Conservation (phyloP, 306 rosid species). For the Styphnolobium japonicum region DNA sequence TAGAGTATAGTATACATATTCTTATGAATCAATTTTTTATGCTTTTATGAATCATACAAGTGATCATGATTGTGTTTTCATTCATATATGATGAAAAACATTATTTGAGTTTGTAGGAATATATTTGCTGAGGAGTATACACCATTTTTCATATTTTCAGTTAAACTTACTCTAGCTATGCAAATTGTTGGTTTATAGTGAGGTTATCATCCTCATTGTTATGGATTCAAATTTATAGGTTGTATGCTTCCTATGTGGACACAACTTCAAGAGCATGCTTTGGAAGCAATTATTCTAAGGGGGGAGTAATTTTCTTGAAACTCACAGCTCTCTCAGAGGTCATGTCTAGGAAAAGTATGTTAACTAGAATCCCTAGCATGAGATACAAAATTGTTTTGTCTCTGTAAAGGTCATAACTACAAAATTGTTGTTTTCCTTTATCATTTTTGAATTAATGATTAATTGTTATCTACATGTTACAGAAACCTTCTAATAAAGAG, state of each 20-base stretch:
- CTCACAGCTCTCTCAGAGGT: background rate
- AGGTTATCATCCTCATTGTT: slow-evolving; percentile 75
- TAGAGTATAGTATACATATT: background rate
- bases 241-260: slow-evolving; percentile 71
- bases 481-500: slow-evolving; percentile 42
- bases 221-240: slow-evolving; percentile 96
- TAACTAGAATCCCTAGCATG: slow-evolving; percentile 14
- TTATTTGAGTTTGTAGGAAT: slow-evolving; percentile 58
- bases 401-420: no score
- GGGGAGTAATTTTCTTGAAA: background rate
- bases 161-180: slow-evolving; percentile 83
- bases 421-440: background rate
- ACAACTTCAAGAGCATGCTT: slow-evolving; percentile 36
- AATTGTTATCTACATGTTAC: background rate
- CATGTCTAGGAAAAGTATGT: background rate
- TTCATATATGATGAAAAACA: slow-evolving; percentile 24
- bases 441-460: background rate
- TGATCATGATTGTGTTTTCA: slow-evolving; percentile 14
- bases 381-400: background rate
- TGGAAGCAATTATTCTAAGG: no score
- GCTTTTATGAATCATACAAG: slow-evolving; percentile 1
- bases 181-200: slow-evolving; percentile 66
- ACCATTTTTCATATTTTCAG: slow-evolving; percentile 57
- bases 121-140: slow-evolving; percentile 51
- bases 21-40: background rate